Evolutionary conservation across 495 filamentous ascomycete species (phyloP).

Genomic region (Neurospora sp.): DNA sequence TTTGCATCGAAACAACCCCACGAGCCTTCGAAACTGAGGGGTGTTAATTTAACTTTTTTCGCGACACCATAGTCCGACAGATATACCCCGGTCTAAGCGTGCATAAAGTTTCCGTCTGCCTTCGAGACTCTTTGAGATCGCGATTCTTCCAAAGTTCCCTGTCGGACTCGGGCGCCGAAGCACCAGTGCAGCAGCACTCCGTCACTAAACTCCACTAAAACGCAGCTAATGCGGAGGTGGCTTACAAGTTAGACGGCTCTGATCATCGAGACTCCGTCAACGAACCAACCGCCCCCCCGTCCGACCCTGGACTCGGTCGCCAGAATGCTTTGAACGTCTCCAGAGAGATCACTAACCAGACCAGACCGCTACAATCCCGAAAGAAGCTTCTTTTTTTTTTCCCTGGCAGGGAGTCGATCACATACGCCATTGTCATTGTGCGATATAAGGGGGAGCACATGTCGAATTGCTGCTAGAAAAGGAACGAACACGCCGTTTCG

Average conservation of each 20-base stretch:
- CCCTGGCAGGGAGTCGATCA: not conserved
- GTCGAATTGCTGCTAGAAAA: not conserved
- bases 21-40: not conserved
- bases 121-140: not conserved
- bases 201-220: not conserved
- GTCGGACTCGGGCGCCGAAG: not conserved
- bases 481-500: not conserved
- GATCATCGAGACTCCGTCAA: not conserved
- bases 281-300: not conserved
- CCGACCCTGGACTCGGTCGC: not conserved
- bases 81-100: not conserved
- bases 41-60: not conserved
- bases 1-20: not conserved
- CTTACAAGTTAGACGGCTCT: not conserved
- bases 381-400: not conserved
- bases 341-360: not conserved
- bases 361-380: not conserved
- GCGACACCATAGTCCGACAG: not conserved
- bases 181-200: not conserved
- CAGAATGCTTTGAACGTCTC: not conserved
- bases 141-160: not conserved
- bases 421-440: not conserved
- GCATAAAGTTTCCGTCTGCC: not conserved
- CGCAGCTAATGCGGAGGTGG: not conserved
- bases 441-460: not conserved